A percentile compares a stretch with the other conserved stretches of the same genome.
phyloP scores from a whole-genome alignment of 352 stramenopile species.

The Phytophthora melonis region DNA sequence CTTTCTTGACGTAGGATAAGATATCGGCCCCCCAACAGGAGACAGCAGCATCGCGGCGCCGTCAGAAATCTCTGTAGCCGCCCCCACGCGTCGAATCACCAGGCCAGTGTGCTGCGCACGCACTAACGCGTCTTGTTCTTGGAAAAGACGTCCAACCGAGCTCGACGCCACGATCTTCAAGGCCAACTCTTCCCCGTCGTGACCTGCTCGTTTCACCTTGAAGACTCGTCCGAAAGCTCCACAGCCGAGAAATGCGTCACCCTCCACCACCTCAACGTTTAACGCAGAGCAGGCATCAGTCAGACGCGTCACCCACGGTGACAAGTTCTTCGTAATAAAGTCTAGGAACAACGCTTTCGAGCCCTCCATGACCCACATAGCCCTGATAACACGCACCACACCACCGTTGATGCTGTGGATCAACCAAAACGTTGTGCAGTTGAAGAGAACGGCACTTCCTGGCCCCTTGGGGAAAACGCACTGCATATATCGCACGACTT shows the following conservation, averaged over 20 bases:
- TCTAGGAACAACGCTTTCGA: neutral
- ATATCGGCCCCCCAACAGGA: slow-evolving; percentile 2
- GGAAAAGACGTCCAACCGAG: slow-evolving; percentile 3
- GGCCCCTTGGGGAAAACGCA: neutral
- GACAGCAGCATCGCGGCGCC: slow-evolving; percentile 3
- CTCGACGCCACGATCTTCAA: slow-evolving; percentile 1
- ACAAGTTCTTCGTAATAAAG: slow-evolving; percentile 6
- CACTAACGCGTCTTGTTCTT: slow-evolving; percentile 4
- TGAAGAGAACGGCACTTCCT: slow-evolving; percentile 2
- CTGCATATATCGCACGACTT: slow-evolving; percentile 1
- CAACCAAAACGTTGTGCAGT: neutral
- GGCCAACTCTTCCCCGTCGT: neutral
- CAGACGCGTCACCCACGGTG: slow-evolving; percentile 1
- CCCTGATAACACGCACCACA: slow-evolving; percentile 1
- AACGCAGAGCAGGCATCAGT: slow-evolving; percentile 3
- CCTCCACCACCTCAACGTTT: slow-evolving; percentile 2
- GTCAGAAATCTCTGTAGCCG: slow-evolving; percentile 1
- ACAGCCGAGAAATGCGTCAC: slow-evolving; percentile 3
- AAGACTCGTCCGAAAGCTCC: slow-evolving; percentile 1
- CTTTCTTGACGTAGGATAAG: neutral
- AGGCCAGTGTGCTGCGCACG: slow-evolving; percentile 1
- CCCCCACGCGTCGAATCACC: neutral
- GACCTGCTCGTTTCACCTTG: slow-evolving; percentile 5
- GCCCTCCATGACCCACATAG: slow-evolving; percentile 1
- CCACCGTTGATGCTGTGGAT: slow-evolving; percentile 1